A percentile compares a stretch with the other conserved stretches of the same genome.
Conservation (phyloP, 768 basidiomycete species). For the Cubamyces sp. region DNA sequence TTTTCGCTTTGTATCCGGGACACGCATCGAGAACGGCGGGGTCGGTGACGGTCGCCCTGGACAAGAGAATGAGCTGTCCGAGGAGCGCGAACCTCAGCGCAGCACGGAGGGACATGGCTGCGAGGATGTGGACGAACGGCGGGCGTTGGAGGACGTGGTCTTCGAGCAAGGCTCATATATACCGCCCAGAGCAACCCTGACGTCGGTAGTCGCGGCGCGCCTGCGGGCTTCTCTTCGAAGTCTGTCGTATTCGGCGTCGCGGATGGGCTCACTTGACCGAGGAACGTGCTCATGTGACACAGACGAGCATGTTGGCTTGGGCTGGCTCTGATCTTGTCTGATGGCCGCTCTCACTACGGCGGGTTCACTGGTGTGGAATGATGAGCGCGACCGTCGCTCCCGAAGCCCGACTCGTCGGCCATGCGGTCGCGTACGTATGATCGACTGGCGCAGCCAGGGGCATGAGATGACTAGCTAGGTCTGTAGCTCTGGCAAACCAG, state of each 20-base stretch:
- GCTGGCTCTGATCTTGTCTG: neutral
- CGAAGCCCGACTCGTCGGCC: too few relatives aligned
- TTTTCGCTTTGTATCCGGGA: constrained; percentile 58
- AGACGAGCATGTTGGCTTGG: neutral
- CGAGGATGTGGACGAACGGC: neutral
- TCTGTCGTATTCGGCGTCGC: neutral
- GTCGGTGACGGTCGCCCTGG: constrained; percentile 31
- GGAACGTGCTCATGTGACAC: constrained; percentile 12
- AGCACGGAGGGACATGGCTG: constrained; percentile 14
- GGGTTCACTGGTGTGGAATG: too few relatives aligned
- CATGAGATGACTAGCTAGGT: too few relatives aligned
- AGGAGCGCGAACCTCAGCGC: constrained; percentile 14
- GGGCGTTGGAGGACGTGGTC: neutral
- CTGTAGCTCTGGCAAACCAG: too few relatives aligned
- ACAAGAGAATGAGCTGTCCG: constrained; percentile 12
- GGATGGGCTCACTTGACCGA: constrained; percentile 17
- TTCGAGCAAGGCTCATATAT: neutral
- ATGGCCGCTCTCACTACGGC: constrained; percentile 4
- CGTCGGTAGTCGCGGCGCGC: constrained; percentile 12
- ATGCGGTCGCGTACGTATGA: too few relatives aligned
- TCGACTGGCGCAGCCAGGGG: too few relatives aligned
- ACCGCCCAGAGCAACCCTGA: constrained; percentile 2
- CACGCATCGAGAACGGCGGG: constrained; percentile 52
- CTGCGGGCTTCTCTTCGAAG: constrained; percentile 9
- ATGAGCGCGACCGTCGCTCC: too few relatives aligned